Conservation (phyloP, 164 flowering plant genomes). For the Umbilicus rupestris region DNA sequence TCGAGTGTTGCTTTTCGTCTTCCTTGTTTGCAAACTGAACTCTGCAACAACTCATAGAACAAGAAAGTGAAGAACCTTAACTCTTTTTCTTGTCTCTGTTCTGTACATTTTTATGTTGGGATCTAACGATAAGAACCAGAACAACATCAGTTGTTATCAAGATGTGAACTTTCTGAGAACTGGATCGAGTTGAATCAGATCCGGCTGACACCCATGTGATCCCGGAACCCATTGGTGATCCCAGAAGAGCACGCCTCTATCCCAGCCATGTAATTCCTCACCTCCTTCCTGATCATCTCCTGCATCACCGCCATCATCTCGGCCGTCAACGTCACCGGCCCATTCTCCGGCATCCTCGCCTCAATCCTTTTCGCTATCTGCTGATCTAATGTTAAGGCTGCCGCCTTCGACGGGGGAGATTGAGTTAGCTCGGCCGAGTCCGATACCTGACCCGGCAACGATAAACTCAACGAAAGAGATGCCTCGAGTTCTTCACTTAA, state of each 20-base stretch:
- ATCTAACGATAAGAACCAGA: background rate
- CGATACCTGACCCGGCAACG: constrained; percentile 41
- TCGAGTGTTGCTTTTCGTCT: too few relatives aligned
- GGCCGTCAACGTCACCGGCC: constrained; percentile 27
- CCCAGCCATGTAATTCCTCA: constrained; percentile 68
- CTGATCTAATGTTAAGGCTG: background rate
- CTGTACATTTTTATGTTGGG: background rate
- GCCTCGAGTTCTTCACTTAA: constrained; percentile 15
- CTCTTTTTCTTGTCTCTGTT: background rate
- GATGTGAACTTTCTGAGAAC: constrained; percentile 2
- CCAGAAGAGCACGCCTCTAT: constrained; percentile 23
- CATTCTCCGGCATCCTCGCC: constrained; percentile 17
- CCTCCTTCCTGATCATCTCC: constrained; percentile 81
- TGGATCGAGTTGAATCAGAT: constrained; percentile 28
- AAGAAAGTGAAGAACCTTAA: background rate
- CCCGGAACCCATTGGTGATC: constrained; percentile 31
- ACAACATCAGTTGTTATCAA: background rate
- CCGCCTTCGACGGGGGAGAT: constrained; percentile 20
- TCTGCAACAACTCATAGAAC: too few relatives aligned
- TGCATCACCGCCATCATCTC: constrained; percentile 72
- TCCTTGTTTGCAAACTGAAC: too few relatives aligned
- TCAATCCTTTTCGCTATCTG: constrained; percentile 5
- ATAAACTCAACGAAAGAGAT: constrained; percentile 47
- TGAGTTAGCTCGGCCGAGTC: constrained; percentile 15
- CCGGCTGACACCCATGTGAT: constrained; percentile 20